Conservation (phyloP, 768 basidiomycete genomes). For the Sporobolomyces pararoseus region DNA sequence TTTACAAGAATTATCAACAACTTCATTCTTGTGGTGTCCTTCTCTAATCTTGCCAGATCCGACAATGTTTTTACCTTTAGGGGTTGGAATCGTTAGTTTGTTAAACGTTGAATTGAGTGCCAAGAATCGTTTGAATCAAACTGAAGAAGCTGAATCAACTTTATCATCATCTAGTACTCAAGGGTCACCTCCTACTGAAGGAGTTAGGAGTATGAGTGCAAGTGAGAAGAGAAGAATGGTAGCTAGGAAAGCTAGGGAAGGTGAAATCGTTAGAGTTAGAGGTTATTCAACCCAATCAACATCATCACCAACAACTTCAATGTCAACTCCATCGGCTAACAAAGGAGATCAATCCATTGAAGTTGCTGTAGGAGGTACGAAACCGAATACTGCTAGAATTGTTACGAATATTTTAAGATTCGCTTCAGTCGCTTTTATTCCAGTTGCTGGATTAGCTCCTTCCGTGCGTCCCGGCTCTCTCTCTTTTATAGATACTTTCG, state of each 20-base stretch:
- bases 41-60: slow-evolving; percentile 48
- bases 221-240: slow-evolving; percentile 28
- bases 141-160: neutral
- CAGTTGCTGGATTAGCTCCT: slow-evolving; percentile 49
- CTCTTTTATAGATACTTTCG: neutral
- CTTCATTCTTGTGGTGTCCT: slow-evolving; percentile 45
- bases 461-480: slow-evolving; percentile 45
- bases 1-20: slow-evolving; percentile 40
- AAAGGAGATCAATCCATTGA: neutral
- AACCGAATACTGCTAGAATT: slow-evolving; percentile 18
- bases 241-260: slow-evolving; percentile 3
- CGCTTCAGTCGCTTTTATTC: slow-evolving; percentile 48
- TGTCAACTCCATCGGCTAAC: too few species aligned
- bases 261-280: neutral
- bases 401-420: slow-evolving; percentile 46
- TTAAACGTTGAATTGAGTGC: slow-evolving; percentile 49
- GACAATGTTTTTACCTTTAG: slow-evolving; percentile 46
- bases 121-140: slow-evolving; percentile 29
- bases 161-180: too few species aligned
- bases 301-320: neutral
- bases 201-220: slow-evolving; percentile 3
- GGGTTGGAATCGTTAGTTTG: slow-evolving; percentile 47
- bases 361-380: neutral
- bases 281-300: neutral
- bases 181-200: too few species aligned